Evolutionary conservation across 805 yeast species (phyloP).

Genomic region (Kodamaea sagamina): DNA sequence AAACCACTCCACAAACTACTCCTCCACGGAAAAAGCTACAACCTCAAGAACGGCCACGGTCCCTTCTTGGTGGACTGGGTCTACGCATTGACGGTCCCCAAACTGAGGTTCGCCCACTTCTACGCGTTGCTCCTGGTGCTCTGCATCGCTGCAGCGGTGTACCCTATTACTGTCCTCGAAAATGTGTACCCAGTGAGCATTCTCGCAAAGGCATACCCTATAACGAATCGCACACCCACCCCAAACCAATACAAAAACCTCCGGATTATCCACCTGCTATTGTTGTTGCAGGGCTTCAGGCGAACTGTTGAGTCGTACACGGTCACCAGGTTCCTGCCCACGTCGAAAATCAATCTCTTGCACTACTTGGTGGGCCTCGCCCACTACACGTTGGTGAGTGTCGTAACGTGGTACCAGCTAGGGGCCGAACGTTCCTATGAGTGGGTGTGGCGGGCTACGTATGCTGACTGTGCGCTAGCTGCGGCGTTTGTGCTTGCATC

Average conservation of each 20-base stretch:
- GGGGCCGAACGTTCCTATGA: background rate
- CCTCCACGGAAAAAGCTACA: conserved; percentile 25
- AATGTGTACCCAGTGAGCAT: no score
- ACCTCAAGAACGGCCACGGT: no score
- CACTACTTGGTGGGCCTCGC: conserved; percentile 68
- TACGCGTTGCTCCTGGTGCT: conserved; percentile 47
- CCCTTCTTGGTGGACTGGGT: conserved; percentile 7
- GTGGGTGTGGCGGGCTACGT: conserved; percentile 8
- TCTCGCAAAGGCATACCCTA: conserved; percentile 1
- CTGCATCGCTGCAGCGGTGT: conserved; percentile 16
- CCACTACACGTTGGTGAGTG: conserved; percentile 52
- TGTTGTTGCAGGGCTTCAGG: conserved; percentile 53
- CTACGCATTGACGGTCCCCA: conserved; percentile 52
- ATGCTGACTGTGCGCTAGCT: conserved; percentile 22
- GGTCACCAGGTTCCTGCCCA: conserved; percentile 48
- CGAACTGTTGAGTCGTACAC: conserved; percentile 55
- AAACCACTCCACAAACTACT: conserved; percentile 22
- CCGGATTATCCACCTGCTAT: conserved; percentile 24
- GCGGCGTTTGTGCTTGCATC: conserved; percentile 49
- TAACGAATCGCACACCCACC: no score
- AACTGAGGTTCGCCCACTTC: conserved; percentile 62
- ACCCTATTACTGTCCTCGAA: background rate
- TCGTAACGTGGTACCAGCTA: conserved; percentile 34
- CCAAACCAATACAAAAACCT: conserved; percentile 17
- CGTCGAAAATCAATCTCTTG: conserved; percentile 59